Evolutionary conservation across 1,284 basidiomycete genomes (phyloP).

Genomic region (Athelia sp.): DNA sequence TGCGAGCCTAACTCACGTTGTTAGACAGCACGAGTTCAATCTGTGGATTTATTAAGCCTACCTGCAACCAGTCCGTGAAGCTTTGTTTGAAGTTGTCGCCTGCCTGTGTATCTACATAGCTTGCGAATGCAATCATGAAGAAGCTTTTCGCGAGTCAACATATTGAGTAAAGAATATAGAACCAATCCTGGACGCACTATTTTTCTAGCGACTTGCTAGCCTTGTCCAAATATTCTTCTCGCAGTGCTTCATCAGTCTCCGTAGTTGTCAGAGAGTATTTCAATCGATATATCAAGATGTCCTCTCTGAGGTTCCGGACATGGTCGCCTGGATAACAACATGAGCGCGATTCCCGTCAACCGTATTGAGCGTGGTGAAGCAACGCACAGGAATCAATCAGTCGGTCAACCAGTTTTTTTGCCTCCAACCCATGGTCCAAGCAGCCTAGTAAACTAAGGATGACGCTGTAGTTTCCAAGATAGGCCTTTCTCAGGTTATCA

Average conservation of each 20-base stretch:
- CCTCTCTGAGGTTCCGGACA: slow-evolving; percentile 87
- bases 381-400: slow-evolving; percentile 84
- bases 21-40: slow-evolving; percentile 1
- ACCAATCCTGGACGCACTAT: slow-evolving; percentile 47
- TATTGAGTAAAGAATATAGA: no score
- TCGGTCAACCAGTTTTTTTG: slow-evolving; percentile 84
- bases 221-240: slow-evolving; percentile 53
- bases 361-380: no score
- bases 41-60: slow-evolving; percentile 22
- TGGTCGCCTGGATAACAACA: slow-evolving; percentile 85
- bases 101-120: slow-evolving; percentile 72
- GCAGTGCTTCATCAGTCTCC: slow-evolving; percentile 48
- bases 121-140: slow-evolving; percentile 93
- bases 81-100: slow-evolving; percentile 61
- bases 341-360: no score
- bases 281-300: slow-evolving; percentile 79
- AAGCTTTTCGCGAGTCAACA: no score
- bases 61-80: slow-evolving; percentile 87
- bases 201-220: slow-evolving; percentile 74
- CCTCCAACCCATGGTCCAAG: slow-evolving; percentile 76
- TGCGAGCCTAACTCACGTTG: slow-evolving; percentile 52
- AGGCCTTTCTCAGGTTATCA: slow-evolving; percentile 81
- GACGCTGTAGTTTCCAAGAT: slow-evolving; percentile 87
- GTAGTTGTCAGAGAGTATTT: slow-evolving; percentile 80
- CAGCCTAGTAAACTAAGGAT: slow-evolving; percentile 88